These are phyloP conservation scores for Ophiostoma triangulosporum DNA, from an alignment of 2,329 filamentous ascomycete species.

Conservation along the genomic window DNA sequence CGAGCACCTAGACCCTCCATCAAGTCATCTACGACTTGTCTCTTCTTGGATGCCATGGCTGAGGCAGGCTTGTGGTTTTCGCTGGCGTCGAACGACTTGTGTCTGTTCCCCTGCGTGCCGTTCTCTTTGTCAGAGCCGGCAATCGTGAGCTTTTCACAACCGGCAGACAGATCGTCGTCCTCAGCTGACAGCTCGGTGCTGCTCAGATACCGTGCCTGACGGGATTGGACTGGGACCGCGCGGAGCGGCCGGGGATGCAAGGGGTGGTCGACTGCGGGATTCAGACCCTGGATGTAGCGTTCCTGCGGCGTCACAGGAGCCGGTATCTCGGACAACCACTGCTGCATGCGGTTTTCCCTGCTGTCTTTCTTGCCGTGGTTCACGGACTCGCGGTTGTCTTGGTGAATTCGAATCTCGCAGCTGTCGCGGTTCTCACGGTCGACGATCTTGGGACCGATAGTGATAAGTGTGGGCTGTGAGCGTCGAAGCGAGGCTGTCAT, in stretches of 20 bases:
- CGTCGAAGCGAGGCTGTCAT: not conserved
- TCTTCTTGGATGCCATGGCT: slow-evolving; percentile 7
- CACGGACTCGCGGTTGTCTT: not conserved
- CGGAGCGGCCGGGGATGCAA: slow-evolving; percentile 14
- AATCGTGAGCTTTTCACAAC: slow-evolving; percentile 5
- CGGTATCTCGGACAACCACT: slow-evolving; percentile 14
- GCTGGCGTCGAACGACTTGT: not conserved
- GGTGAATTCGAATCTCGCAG: not conserved
- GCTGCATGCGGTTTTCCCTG: slow-evolving; percentile 11
- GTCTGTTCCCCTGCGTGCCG: not conserved
- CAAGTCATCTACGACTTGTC: slow-evolving; percentile 6
- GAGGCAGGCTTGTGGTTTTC: not conserved
- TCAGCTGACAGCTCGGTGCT: not conserved
- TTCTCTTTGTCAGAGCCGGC: slow-evolving; percentile 9
- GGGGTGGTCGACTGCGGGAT: slow-evolving; percentile 11
- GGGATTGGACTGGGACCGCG: not conserved
- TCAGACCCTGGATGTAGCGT: slow-evolving; percentile 13
- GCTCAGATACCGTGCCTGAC: not conserved
- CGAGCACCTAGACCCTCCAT: not conserved
- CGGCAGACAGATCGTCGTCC: not conserved
- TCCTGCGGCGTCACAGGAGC: slow-evolving; percentile 12
- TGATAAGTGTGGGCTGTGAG: slow-evolving; percentile 2
- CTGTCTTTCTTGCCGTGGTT: not conserved
- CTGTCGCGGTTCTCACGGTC: not conserved
- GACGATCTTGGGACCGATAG: slow-evolving; percentile 1